Base-by-base conservation (phyloP, 257 asterid genomes). In the Lithospermum erythrorhizon region DNA sequence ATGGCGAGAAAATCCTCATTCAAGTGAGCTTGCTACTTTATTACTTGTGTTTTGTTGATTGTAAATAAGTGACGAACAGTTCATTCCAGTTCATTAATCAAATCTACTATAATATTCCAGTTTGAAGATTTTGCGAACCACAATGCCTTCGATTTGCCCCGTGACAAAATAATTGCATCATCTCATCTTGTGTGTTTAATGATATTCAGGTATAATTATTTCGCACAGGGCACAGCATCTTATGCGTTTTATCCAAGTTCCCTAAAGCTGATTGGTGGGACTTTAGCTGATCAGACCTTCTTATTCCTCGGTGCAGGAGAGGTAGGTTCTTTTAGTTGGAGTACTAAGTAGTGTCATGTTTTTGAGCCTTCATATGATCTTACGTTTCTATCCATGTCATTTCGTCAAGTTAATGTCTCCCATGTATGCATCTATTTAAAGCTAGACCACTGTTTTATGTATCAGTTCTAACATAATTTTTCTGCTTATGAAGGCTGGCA, bases 221-320 rank as follows among this genome's bases (percentile, higher is more conserved):
- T 70, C 53, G 61, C 65, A 58, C 84, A 90, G 97, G 97, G 97
- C 22, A 90, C 95, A 13, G 97, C 97, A 62, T 77, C 97, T 21
- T n/a, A 96, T 87, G 60, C n/a, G 97, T 90, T 68, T 83, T 90
- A 59, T 83, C 95, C 97, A 14, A n/a, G n/a, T n/a, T 78, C 95
- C 65, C 80, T 84, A 65, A 84, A 71, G 72, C 21, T 83, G 70
- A 48, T 87, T 6, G 90, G 96, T 37, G 93, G 94, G 65, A 73
- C 83, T 37, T 76, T 90, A 72, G 75, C 83, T 9, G 97, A 90
- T 72, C 95, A 90, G 21, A 90, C 85, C 53, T 90, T 87, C 94
- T 79, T 90, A 67, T 90, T 90, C 83, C 76, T 87, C 66, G 97
- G 97, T n/a, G 97, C 97, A 35, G 97, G 97, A 71, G 97, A 87